Conservation (phyloP, 306 rosid species). For the Cicer pinnatifidum region DNA sequence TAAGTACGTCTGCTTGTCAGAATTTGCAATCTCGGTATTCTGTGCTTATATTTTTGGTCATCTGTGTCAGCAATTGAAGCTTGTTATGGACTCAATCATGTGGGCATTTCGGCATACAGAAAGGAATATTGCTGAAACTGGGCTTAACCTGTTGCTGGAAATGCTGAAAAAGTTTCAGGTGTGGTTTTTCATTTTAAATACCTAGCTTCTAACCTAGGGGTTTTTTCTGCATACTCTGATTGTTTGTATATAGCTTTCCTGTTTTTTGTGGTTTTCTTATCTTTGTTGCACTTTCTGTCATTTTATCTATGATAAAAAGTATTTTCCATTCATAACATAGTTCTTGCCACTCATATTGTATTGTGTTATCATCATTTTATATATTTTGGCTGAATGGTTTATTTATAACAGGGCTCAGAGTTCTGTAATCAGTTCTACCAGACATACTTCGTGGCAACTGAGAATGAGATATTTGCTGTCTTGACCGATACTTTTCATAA, state of each 20-base stretch:
- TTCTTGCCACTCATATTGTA: slow-evolving; percentile 31
- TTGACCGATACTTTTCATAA: slow-evolving; percentile 95
- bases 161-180: slow-evolving; percentile 95
- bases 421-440: slow-evolving; percentile 91
- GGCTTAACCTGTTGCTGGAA: slow-evolving; percentile 76
- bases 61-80: slow-evolving; percentile 84
- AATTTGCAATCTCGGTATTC: slow-evolving; percentile 18
- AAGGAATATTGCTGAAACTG: slow-evolving; percentile 96
- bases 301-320: neutral
- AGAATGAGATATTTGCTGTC: slow-evolving; percentile 94
- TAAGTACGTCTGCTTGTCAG: neutral
- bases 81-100: slow-evolving; percentile 95
- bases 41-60: slow-evolving; percentile 35
- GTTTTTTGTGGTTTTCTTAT: slow-evolving; percentile 7
- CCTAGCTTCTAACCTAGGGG: neutral
- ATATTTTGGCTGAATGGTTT: slow-evolving; percentile 6
- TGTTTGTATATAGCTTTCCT: slow-evolving; percentile 20
- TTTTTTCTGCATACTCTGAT: slow-evolving; percentile 16
- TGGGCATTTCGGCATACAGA: slow-evolving; percentile 99
- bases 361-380: neutral
- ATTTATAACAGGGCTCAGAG: slow-evolving; percentile 70
- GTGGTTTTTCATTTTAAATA: slow-evolving; percentile 13
- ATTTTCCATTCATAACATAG: neutral
- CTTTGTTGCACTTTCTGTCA: neutral
- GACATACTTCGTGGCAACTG: slow-evolving; percentile 78